Evolutionary conservation across 1,139 yeast genomes (phyloP), one percentile per base, ranked within the genome.

Genomic region (Candida sanyaensis): DNA sequence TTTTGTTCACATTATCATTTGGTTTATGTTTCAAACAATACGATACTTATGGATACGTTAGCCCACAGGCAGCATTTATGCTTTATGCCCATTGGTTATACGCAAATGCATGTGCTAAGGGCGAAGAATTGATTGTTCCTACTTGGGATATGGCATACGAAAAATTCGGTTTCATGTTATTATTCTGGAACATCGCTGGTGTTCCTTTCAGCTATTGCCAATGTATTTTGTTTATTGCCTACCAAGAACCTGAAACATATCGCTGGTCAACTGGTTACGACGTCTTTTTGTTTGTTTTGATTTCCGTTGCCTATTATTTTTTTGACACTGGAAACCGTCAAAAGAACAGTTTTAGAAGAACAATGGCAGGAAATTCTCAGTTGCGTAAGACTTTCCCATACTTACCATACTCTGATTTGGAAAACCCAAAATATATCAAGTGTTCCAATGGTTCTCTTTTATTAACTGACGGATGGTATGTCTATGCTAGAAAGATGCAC

Each of bases 71-170:
- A 42, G 75, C 77, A 47, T 84, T 88, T 55, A 77, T 91, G 41
- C 71, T 89, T 58, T 73, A 86, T 53, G 97, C 96, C 13, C 96
- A 92, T 66, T 93, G 96, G 89, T 75, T 91, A 47, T 93, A 93
- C 63, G 97, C 96, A 55, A 93, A 93, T 64, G 97, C 97, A 2
- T 93, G 98, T 71, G 87, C 96, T 51, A 93, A 93, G 71, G 99
- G 97, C 56, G 99, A 93, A 72, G 98, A 95, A 66, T 77, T 92
- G 60, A 92, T 93, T 66, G 96, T 92, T 51, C 97, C 98, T 55
- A 87, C 97, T 17, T 93, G 99, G 99, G 99, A 93, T 68, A 92
- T 93, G 97, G 97, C 96, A 42, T 93, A 93, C 68, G 99, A 93
- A 68, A 93, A 95, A 71, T 93, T 93, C 61, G 99, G 99, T 10